Base-by-base conservation (phyloP, 2,329 filamentous ascomycete species). In the Penicillium thymicola region DNA sequence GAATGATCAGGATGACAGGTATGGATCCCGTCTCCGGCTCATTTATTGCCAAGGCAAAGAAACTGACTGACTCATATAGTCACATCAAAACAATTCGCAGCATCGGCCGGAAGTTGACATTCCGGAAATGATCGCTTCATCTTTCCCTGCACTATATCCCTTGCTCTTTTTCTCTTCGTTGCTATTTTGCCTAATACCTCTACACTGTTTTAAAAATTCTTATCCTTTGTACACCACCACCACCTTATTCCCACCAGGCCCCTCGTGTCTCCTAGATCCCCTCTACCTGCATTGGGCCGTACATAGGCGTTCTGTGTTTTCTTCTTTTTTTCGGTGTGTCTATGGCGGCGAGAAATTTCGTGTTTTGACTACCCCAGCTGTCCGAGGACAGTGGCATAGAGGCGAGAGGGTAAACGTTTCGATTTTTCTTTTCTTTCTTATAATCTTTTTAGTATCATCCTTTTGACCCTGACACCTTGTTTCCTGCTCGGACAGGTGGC, bases 31-130 rank as follows among this genome's bases (percentile, higher is more conserved):
- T 18, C n/a, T 43, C 5, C 5, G n/a, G 16, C 8, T 49, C 14
- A 9, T 18, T 42, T 34, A n/a, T 7, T 21, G 4, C 21, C 21
- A 16, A 10, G 18, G 10, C 28, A 9, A 18, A 18, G 9, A 27
- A 42, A 42, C 54, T 61, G 49, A 66, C 53, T 14, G 16, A 13
- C 32, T 42, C 7, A 10, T 21, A 7, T 42, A 72, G 70, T 41
- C 62, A 65, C 43, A 74, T 70, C 57, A 70, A 60, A 41, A 70
- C 69, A 21, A 70, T 75, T 28, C 70, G 72, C 56, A 73, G 59
- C 50, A 45, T 76, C 32, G 71, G 73, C 30, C 73, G 73, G 36
- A 75, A 71, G 57, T 51, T 76, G 38, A 69, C 74, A 42, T 68
- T 64, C 34, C 61, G 62, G 37, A 62, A 64, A 30, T 62, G 55